Conservation (phyloP, 495 filamentous ascomycete species). For the Penicillium riverlandense region DNA sequence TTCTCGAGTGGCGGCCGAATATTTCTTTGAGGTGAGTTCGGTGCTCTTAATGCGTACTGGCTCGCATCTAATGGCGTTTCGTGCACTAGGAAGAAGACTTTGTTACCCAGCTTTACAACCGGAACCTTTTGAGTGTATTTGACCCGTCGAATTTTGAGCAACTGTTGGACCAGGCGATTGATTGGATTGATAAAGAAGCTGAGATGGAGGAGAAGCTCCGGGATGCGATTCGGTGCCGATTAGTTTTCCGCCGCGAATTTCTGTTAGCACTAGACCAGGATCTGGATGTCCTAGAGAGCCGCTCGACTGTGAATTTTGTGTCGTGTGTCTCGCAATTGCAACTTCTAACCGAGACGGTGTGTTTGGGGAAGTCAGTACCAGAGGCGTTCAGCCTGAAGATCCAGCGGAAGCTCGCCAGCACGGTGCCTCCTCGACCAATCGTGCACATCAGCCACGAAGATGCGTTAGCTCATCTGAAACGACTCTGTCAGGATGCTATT, state of each 20-base stretch:
- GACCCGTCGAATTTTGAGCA: conserved; percentile 47
- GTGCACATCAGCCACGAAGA: conserved; percentile 66
- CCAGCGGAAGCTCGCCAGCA: conserved; percentile 83
- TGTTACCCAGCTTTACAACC: conserved; percentile 79
- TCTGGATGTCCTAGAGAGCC: conserved; percentile 29
- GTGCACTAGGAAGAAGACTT: conserved; percentile 83
- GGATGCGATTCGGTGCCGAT: conserved; percentile 52
- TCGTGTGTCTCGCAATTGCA: conserved; percentile 39
- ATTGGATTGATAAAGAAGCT: conserved; percentile 42
- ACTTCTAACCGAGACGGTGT: conserved; percentile 46
- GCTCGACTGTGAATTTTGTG: conserved; percentile 32
- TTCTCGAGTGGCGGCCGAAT: conserved; percentile 61
- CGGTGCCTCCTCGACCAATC: conserved; percentile 85
- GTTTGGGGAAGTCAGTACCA: conserved; percentile 58
- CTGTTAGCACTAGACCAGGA: conserved; percentile 46
- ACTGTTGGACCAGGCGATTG: conserved; percentile 54
- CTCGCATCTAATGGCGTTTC: background rate
- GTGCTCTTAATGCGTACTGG: no score
- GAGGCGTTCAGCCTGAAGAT: conserved; percentile 85
- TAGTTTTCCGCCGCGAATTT: conserved; percentile 59
- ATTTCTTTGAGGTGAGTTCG: conserved; percentile 75
- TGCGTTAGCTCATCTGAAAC: conserved; percentile 61
- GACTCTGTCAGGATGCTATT: conserved; percentile 64
- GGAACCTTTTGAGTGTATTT: conserved; percentile 62
- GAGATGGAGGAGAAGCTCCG: conserved; percentile 44